phyloP scores from a whole-genome alignment of 352 stramenopile genomes.

The Poterioochromonas sp. region DNA sequence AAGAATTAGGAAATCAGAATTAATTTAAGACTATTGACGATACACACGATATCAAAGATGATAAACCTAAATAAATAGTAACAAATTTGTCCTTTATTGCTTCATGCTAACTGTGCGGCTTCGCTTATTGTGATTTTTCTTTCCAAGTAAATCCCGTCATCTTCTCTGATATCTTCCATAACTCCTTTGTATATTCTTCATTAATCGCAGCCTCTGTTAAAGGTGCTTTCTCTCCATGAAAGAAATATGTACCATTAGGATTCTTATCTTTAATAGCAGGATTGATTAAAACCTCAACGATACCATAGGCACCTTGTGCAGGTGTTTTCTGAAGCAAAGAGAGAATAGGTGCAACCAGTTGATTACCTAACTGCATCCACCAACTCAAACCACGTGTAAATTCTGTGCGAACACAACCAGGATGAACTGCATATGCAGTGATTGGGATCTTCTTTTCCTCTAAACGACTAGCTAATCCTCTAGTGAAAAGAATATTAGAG shows the following conservation, averaged over 20 bases:
- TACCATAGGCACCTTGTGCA: not conserved
- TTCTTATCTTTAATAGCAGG: not conserved
- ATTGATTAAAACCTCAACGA: not conserved
- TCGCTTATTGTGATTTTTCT: no score
- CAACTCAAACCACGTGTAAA: not conserved
- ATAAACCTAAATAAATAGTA: no score
- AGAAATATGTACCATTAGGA: not conserved
- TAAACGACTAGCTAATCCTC: not conserved
- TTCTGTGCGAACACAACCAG: constrained; percentile 21
- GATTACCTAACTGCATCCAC: not conserved
- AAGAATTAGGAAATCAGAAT: no score
- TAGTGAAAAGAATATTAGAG: constrained; percentile 13
- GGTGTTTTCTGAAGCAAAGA: not conserved
- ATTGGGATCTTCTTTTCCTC: not conserved
- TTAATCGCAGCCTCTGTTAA: not conserved
- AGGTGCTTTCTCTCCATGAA: not conserved
- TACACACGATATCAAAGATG: no score
- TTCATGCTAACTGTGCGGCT: no score
- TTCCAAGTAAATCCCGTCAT: no score
- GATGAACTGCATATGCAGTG: constrained; percentile 3
- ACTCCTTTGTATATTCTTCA: not conserved
- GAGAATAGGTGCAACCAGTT: not conserved
- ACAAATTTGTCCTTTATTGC: no score
- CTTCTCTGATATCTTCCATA: constrained; percentile 14
- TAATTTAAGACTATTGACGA: no score